These are phyloP conservation scores for Paramecium sonneborni DNA, from an alignment of 73 alveolate species.

Conservation along the genomic window DNA sequence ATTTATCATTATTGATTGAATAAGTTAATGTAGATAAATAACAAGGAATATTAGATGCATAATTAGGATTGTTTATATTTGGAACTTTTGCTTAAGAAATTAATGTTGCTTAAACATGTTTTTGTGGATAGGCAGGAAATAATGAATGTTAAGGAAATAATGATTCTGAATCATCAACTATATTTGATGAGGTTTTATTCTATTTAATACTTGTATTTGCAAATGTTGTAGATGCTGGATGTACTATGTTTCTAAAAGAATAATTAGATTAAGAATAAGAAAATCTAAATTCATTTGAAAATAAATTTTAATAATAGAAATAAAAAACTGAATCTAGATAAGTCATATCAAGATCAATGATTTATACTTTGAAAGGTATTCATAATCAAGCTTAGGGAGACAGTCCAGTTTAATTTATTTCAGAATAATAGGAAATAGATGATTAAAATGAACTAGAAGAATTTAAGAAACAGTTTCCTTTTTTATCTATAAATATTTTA, in stretches of 20 bases:
- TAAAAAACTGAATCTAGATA: not conserved
- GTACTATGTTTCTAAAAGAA: constrained; percentile 7
- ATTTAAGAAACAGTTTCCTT: not conserved
- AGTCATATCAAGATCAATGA: not conserved
- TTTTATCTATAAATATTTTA: not conserved
- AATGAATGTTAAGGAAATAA: not conserved
- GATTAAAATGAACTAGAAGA: not conserved
- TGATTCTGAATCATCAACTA: not conserved
- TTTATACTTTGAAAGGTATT: not conserved
- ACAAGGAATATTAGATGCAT: not conserved
- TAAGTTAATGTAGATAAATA: not conserved
- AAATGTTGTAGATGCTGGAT: constrained; percentile 36
- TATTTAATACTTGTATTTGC: not conserved
- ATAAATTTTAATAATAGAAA: not conserved
- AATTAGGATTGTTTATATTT: not conserved
- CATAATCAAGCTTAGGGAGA: not conserved
- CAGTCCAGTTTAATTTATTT: not conserved
- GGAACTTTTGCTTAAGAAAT: constrained; percentile 18
- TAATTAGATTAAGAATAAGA: not conserved
- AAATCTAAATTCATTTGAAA: not conserved
- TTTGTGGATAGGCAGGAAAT: not conserved
- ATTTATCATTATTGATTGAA: not conserved
- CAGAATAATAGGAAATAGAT: not conserved
- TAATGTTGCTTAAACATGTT: not conserved
- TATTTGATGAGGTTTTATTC: not conserved